Evolutionary conservation across 805 yeast genomes (phyloP).

Genomic region (Cyberlindnera galapagoensis): DNA sequence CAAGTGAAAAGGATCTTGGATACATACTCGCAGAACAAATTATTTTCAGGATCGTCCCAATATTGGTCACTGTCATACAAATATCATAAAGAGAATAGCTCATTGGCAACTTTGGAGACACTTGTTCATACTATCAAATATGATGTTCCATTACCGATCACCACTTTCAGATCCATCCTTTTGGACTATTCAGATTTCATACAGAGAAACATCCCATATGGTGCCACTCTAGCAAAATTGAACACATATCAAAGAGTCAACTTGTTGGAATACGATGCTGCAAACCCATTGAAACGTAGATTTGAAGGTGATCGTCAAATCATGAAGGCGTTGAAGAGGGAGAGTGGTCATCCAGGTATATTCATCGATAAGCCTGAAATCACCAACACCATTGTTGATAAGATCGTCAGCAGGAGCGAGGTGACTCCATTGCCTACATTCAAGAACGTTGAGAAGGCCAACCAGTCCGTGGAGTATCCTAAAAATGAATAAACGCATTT

Average conservation of each 20-base stretch:
- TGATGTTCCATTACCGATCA: conserved; percentile 42
- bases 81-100: conserved; percentile 41
- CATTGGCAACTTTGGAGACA: conserved; percentile 37
- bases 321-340: conserved; percentile 19
- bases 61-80: conserved; percentile 57
- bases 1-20: conserved; percentile 28
- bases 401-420: conserved; percentile 7
- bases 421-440: conserved; percentile 46
- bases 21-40: conserved; percentile 20
- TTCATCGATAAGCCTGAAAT: conserved; percentile 36
- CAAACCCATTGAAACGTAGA: conserved; percentile 25
- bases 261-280: conserved; percentile 23
- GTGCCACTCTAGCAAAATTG: conserved; percentile 20
- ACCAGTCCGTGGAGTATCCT: conserved; percentile 37
- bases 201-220: conserved; percentile 22
- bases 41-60: conserved; percentile 32
- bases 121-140: conserved; percentile 40
- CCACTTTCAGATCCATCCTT: conserved; percentile 37
- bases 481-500: conserved; percentile 5
- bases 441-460: conserved; percentile 60
- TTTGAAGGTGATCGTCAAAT: conserved; percentile 5
- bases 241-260: conserved; percentile 18
- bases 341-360: conserved; percentile 31
- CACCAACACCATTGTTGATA: conserved; percentile 29
- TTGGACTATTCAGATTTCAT: conserved; percentile 33